These are phyloP conservation scores for Tubosaeta sp. DNA, from an alignment of 768 basidiomycete genomes.

Conservation along the genomic window DNA sequence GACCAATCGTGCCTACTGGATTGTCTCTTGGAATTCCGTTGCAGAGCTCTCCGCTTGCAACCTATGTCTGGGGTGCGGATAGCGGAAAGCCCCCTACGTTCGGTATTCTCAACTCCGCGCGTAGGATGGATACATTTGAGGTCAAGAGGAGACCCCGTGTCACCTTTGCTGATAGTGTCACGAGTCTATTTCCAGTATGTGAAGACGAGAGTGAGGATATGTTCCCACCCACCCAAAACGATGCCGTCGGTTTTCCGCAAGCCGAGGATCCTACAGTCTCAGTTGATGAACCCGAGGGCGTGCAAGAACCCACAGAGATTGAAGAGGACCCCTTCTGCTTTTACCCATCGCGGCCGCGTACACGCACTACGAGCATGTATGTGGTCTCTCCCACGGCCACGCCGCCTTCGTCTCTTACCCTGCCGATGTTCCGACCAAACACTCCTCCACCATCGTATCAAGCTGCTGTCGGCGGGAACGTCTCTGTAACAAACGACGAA, in stretches of 20 bases:
- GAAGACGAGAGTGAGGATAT: constrained; percentile 35
- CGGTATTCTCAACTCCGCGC: constrained; percentile 15
- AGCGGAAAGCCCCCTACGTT: constrained; percentile 28
- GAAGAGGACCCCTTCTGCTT: constrained; percentile 25
- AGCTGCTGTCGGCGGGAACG: constrained; percentile 3
- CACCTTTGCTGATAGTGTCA: constrained; percentile 14
- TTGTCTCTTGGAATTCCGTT: constrained; percentile 49
- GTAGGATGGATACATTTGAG: constrained; percentile 8
- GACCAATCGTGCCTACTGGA: constrained; percentile 30
- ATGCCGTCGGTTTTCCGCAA: constrained; percentile 23
- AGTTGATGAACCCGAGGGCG: background rate
- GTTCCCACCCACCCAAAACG: constrained; percentile 11
- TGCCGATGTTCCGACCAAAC: constrained; percentile 22
- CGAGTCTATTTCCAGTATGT: constrained; percentile 28
- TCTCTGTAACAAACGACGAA: background rate
- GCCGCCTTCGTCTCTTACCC: constrained; percentile 5
- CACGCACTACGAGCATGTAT: constrained; percentile 30
- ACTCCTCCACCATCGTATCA: constrained; percentile 27
- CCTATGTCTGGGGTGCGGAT: constrained; percentile 35
- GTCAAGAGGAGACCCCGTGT: constrained; percentile 16
- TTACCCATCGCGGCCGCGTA: constrained; percentile 19
- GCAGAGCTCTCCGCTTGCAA: constrained; percentile 48
- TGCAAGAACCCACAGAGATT: constrained; percentile 5
- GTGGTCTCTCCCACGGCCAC: constrained; percentile 4
- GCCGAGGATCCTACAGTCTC: background rate